phyloP scores from a whole-genome alignment of 192 early-diverging fungal species.

The Linnemannia exigua region DNA sequence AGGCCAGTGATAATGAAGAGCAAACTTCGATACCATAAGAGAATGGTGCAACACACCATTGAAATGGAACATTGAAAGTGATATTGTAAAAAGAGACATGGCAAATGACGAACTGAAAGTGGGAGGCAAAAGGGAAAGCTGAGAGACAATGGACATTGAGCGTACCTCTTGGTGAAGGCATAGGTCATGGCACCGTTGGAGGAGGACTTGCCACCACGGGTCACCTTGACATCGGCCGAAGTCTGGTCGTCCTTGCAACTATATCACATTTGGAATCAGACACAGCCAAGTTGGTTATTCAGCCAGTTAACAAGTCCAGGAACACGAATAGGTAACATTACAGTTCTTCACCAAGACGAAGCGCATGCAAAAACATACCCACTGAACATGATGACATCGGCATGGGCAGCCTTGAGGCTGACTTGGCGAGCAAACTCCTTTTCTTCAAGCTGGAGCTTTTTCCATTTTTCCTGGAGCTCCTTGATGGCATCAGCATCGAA shows the following conservation, averaged over 20 bases:
- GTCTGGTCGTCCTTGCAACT: constrained; percentile 77
- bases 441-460: constrained; percentile 25
- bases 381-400: constrained; percentile 77
- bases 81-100: too few relatives aligned
- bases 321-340: neutral
- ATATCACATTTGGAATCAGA: neutral
- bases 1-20: too few relatives aligned
- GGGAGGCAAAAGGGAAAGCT: neutral
- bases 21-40: too few relatives aligned
- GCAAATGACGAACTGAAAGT: too few relatives aligned
- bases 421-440: constrained; percentile 44
- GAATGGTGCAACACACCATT: too few relatives aligned
- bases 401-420: constrained; percentile 48
- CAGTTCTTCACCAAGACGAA: too few relatives aligned
- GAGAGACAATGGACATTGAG: neutral
- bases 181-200: constrained; percentile 74
- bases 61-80: too few relatives aligned
- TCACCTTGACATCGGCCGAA: constrained; percentile 72
- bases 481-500: constrained; percentile 48
- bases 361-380: constrained; percentile 48
- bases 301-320: neutral
- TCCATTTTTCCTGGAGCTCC: constrained; percentile 42
- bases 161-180: constrained; percentile 66
- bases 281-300: neutral
- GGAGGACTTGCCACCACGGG: constrained; percentile 43